These are phyloP conservation scores for Aspergillus melleus DNA, from an alignment of 2,329 filamentous ascomycete genomes.

Conservation along the genomic window DNA sequence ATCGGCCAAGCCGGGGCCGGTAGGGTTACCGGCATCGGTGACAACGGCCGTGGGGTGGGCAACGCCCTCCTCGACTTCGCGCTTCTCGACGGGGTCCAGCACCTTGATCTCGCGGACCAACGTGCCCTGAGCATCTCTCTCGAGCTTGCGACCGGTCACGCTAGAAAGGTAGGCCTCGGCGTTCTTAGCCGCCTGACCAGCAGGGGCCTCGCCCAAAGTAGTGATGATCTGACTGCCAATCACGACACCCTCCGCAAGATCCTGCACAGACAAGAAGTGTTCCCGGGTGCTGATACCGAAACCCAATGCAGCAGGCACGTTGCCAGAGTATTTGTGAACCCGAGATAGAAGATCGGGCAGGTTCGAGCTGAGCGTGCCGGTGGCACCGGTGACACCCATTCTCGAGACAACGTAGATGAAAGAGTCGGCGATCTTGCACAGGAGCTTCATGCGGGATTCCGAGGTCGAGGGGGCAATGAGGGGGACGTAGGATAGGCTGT, in stretches of 20 bases:
- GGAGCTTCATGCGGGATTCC: constrained; percentile 87
- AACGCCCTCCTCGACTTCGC: constrained; percentile 54
- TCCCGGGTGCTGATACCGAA: constrained; percentile 96
- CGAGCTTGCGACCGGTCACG: constrained; percentile 59
- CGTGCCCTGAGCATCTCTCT: constrained; percentile 45
- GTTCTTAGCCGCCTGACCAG: constrained; percentile 66
- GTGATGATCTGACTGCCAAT: constrained; percentile 95
- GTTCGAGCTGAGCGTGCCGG: constrained; percentile 75
- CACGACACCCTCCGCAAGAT: constrained; percentile 88
- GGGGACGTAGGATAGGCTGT: constrained; percentile 91
- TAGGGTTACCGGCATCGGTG: constrained; percentile 54
- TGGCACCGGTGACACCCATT: constrained; percentile 94
- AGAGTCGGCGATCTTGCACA: constrained; percentile 95
- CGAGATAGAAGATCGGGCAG: constrained; percentile 78
- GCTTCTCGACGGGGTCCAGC: constrained; percentile 63
- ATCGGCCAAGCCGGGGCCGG: constrained; percentile 71
- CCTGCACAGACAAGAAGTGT: constrained; percentile 82
- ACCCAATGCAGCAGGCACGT: constrained; percentile 86
- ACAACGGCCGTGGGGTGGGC: constrained; percentile 63
- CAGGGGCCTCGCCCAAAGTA: constrained; percentile 67
- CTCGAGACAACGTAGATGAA: constrained; percentile 99
- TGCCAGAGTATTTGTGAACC: constrained; percentile 89
- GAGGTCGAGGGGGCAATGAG: constrained; percentile 93
- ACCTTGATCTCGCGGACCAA: constrained; percentile 68
- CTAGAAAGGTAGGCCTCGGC: constrained; percentile 86